Evolutionary conservation across 768 basidiomycete genomes (phyloP).

Genomic region (Pleurotus platypus): DNA sequence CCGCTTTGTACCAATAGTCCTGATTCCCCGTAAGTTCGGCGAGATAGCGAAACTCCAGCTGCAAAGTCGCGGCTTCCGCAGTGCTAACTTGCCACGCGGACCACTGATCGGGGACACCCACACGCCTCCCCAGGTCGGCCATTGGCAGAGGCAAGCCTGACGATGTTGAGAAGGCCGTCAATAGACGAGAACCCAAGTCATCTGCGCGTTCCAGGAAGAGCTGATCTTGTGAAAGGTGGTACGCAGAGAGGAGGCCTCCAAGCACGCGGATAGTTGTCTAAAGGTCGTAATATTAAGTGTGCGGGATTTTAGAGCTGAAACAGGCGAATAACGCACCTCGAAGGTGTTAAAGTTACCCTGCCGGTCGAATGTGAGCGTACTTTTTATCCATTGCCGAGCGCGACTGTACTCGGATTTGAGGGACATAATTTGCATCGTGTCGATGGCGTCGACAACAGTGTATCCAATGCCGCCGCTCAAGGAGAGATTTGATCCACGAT

Average conservation of each 20-base stretch:
- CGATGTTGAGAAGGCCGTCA: constrained; percentile 79
- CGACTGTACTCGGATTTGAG: constrained; percentile 74
- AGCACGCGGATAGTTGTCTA: constrained; percentile 92
- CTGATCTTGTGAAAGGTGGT: constrained; percentile 71
- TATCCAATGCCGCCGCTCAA: constrained; percentile 81
- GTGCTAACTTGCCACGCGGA: constrained; percentile 68
- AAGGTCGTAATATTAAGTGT: neutral
- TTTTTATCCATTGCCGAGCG: constrained; percentile 74
- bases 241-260: constrained; percentile 85
- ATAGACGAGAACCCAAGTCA: constrained; percentile 83
- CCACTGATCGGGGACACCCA: constrained; percentile 59
- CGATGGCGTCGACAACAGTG: constrained; percentile 86
- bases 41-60: constrained; percentile 91
- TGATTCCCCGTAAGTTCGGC: constrained; percentile 72
- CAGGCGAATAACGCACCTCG: constrained; percentile 54
- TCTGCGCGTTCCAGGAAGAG: constrained; percentile 69
- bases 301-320: neutral
- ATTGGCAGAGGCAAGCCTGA: constrained; percentile 77
- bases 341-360: constrained; percentile 85
- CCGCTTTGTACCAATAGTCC: constrained; percentile 77
- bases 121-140: constrained; percentile 63
- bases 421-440: constrained; percentile 85
- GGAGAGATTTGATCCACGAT: constrained; percentile 75
- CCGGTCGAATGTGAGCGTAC: constrained; percentile 69
- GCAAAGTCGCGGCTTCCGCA: constrained; percentile 83